Percentiles rank a stretch among this genome's conserved stretches.
Evolutionary conservation across 768 basidiomycete species (phyloP).

Genomic region (Sutorius australiensis): DNA sequence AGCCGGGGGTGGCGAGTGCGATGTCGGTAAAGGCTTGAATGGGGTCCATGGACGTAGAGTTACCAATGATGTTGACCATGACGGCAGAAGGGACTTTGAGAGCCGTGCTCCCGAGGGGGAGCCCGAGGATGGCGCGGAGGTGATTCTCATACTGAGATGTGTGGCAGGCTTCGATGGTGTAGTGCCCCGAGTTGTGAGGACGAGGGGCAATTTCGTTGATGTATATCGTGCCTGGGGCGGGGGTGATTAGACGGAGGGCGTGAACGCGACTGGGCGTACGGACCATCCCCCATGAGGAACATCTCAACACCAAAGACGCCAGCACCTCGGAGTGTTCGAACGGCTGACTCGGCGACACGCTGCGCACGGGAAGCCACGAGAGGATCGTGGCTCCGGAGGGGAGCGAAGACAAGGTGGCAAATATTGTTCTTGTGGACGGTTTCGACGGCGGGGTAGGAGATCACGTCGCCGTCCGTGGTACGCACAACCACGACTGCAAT

Average conservation of each 20-base stretch:
- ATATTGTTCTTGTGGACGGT: slow-evolving; percentile 93
- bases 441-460: slow-evolving; percentile 89
- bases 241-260: neutral
- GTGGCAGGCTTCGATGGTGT: slow-evolving; percentile 96
- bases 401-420: slow-evolving; percentile 90
- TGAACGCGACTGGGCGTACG: slow-evolving; percentile 14
- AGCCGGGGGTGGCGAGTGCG: slow-evolving; percentile 70
- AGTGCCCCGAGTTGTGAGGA: slow-evolving; percentile 98
- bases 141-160: slow-evolving; percentile 98
- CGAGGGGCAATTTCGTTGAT: slow-evolving; percentile 98
- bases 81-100: slow-evolving; percentile 83
- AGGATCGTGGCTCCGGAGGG: slow-evolving; percentile 61
- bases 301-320: slow-evolving; percentile 98
- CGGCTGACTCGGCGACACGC: slow-evolving; percentile 72
- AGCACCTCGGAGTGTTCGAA: slow-evolving; percentile 76
- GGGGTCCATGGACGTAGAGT: slow-evolving; percentile 60
- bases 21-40: slow-evolving; percentile 51
- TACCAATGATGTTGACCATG: slow-evolving; percentile 96
- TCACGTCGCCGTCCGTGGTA: slow-evolving; percentile 64
- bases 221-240: slow-evolving; percentile 57
- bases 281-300: slow-evolving; percentile 90
- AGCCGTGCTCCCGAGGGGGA: slow-evolving; percentile 85
- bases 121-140: slow-evolving; percentile 85
- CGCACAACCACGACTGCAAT: slow-evolving; percentile 98
- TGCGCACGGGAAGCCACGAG: slow-evolving; percentile 58